Base-by-base conservation (phyloP, 139 green algal species). In the Mesotaenium endlicherianum region DNA sequence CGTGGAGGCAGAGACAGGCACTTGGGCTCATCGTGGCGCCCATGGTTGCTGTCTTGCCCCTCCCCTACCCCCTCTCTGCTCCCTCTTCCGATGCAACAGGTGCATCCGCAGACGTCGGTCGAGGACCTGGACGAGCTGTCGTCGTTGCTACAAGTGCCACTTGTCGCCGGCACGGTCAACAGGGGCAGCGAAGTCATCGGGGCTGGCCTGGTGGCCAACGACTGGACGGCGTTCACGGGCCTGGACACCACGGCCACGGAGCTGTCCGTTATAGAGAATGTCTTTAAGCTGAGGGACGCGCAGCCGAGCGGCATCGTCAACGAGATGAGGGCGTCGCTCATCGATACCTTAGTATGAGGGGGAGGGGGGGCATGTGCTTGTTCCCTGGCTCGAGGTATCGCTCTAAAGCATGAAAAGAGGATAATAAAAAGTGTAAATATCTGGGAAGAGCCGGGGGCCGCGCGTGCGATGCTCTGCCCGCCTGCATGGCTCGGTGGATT, bases 101-200 rank as follows among this genome's bases (percentile, higher is more conserved):
- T 98, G 43, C 94, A 97, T 79, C 95, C 94, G 1, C 93, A 97
- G 60, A 98, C 96, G 11, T 97, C 88, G n/a, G 90, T 99, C 3
- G 94, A 98, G 84, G 97, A 99, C 80, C 88, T 99, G 60, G 97
- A 99, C 81, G 97, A 99, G 92, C 93, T 99, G 31, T 97, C 93
- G 39, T 95, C 90, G 0, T 87, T 99, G 69, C 86, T 89, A 34
- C 94, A 98, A 89, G 93, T 99, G 34, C 96, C 96, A 8, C 87
- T 99, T 44, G 96, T 98, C 5, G 96, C 96, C 36, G 96, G 96
- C 17, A 99, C 96, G 0, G 91, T 98, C 20, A 99, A 99, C 88
- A 87, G 96, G 17, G 96, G 96, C 36, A 95, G 89, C 64, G 96
- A 99, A 83, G 96, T 99, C 16, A 93, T 99, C 39, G 93, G 87